Evolutionary conservation across 225 moss, liverwort and hornwort species (phyloP).

Genomic region (Physcomitrium patens): DNA sequence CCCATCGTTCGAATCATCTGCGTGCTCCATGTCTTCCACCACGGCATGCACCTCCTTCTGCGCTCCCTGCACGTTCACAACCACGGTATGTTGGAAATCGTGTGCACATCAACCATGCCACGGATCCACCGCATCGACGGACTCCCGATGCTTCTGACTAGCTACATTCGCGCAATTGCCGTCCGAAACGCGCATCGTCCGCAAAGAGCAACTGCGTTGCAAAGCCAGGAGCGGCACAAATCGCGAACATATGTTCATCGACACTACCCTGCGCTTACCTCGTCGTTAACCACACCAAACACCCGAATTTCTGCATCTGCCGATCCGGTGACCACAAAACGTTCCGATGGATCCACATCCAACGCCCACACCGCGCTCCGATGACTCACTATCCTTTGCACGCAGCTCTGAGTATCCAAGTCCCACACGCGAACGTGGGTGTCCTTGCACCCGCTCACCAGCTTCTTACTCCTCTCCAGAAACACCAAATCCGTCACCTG

Average conservation of each 20-base stretch:
- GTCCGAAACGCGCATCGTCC: not conserved
- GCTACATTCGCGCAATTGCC: too few species aligned
- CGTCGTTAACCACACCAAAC: constrained; percentile 49
- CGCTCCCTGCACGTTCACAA: constrained; percentile 44
- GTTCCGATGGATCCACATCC: constrained; percentile 77
- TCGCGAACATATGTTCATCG: not conserved
- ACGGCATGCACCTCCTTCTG: constrained; percentile 50
- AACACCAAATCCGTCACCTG: constrained; percentile 96
- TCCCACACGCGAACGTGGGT: constrained; percentile 96
- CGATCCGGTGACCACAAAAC: constrained; percentile 87
- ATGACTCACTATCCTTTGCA: constrained; percentile 89
- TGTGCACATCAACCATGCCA: too few species aligned
- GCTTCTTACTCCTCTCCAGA: constrained; percentile 74
- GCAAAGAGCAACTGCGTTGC: not conserved
- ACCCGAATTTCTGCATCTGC: constrained; percentile 84
- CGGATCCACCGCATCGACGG: too few species aligned
- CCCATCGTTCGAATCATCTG: constrained; percentile 29
- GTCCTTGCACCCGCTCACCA: constrained; percentile 91
- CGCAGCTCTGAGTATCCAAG: constrained; percentile 93
- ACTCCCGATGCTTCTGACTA: too few species aligned
- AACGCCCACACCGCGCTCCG: constrained; percentile 94
- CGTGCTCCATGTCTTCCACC: constrained; percentile 45
- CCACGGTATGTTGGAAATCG: constrained; percentile 11
- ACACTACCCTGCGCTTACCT: constrained; percentile 35
- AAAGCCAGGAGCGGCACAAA: not conserved